Conservation (phyloP, 2,329 filamentous ascomycete genomes). For the Phyllachora maydis region DNA sequence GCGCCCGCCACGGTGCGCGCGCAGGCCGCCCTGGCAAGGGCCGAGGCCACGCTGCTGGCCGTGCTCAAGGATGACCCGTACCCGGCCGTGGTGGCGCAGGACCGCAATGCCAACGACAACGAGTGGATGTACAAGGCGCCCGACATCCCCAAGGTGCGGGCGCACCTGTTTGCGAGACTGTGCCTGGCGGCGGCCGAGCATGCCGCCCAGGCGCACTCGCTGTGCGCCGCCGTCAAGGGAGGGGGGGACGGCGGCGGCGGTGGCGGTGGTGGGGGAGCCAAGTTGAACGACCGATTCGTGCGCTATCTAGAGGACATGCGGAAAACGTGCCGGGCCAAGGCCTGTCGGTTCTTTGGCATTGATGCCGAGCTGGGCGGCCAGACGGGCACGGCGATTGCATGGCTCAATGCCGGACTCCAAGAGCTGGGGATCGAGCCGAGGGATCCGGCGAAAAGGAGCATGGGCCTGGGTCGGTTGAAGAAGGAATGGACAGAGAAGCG, state of each 20-base stretch:
- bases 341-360: conserved; percentile 77
- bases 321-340: conserved; percentile 58
- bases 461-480: conserved; percentile 44
- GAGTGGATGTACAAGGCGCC: conserved; percentile 96
- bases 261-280: conserved; percentile 16
- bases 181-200: conserved; percentile 82
- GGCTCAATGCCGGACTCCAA: conserved; percentile 58
- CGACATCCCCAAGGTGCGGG: conserved; percentile 71
- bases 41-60: conserved; percentile 76
- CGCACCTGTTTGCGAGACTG: conserved; percentile 69
- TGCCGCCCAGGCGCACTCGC: conserved; percentile 46
- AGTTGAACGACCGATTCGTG: conserved; percentile 42
- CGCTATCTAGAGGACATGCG: conserved; percentile 60
- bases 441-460: conserved; percentile 24
- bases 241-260: conserved; percentile 15
- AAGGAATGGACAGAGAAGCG: conserved; percentile 57
- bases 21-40: conserved; percentile 48
- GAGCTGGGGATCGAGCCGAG: conserved; percentile 46
- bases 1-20: conserved; percentile 28
- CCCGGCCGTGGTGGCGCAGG: conserved; percentile 59
- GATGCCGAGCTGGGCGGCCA: conserved; percentile 70
- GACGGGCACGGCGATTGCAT: conserved; percentile 69
- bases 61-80: conserved; percentile 93
- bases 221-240: conserved; percentile 17
- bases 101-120: conserved; percentile 61